Evolutionary conservation across 139 green algal genomes (phyloP), one percentile per base, ranked within the genome.

Genomic region (Chlamydomonas schloesseri): DNA sequence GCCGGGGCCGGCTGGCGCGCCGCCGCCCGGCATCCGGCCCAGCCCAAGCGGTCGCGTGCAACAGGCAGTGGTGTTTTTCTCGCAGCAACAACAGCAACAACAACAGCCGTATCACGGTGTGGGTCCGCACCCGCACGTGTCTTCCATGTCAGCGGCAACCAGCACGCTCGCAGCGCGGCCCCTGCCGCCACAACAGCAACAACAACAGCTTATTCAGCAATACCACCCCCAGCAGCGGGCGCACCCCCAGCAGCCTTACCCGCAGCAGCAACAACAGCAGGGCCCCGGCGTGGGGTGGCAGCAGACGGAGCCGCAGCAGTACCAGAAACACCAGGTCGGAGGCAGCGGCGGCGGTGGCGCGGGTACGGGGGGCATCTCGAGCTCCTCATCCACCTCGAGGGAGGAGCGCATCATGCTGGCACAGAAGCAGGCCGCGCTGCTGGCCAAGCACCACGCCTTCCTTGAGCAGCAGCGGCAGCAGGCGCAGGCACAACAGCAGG

Each of bases 391-490:
- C 53, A 67, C 21, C 68, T 75, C 21, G 70, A 28, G 69, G 31
- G 20, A 77, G 67, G 68, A 86, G 24, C 68, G 80, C 20, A n/a
- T 24, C 34, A 5, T 60, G 31, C 68, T 83, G 37, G 37, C 37
- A 18, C 37, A 46, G 11, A 33, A 64, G 28, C 76, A 83, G 42
- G 36, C 62, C 28, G 18, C 26, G 36, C 60, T 83, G 76, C 60
- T 83, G 24, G 29, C 57, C n/a, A 42, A 62, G 60, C 76, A 83
- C 60, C 24, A 60, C 6, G 23, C 28, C 4, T 83, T 46, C 58
- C 36, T 83, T 9, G 29, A 53, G 76, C 76, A 83, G 60, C 76
- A 83, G 58, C 76, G 76, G 2, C 60, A 29, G 64, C 42, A 50
- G 42, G 42, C 42, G 42, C 42, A 50, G 8, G 29, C 37, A 13